Evolutionary conservation across 192 early-diverging fungal species (phyloP), one percentile per base, ranked within the genome.

Genomic region (Rhizophagus clarus): DNA sequence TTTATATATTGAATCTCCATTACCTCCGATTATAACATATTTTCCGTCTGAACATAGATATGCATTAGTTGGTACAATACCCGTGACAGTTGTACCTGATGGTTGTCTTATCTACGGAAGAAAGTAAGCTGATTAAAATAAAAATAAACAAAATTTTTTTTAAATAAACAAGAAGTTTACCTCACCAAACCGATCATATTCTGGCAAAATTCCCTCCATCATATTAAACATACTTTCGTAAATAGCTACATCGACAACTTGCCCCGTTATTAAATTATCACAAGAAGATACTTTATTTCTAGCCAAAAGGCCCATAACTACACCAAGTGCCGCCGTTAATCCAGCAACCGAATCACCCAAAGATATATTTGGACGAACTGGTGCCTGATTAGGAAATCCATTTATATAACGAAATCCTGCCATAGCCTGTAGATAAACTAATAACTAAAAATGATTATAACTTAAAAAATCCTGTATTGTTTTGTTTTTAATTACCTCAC

Each of bases 11-110:
- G 81, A 79, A 76, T 88, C 87, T 11, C 87, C 85, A 60, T 88
- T 88, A 28, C 84, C 87, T 29, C 87, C 87, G 60, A 88, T 88
- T 63, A 88, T 87, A 22, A 88, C 86, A 79, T 86, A 76, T 68
- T 87, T 87, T 22, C 80, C 80, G 70, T 85, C 87, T 26, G 77
- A 77, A 72, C 86, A 87, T 10, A 79, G 84, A 61, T 87, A 88
- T 0, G 83, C 85, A 32, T 87, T 84, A 2, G 85, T 88, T 32
- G 87, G 85, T 20, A 87, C 85, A 74, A 88, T 88, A 28, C 87
- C 87, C 15, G 87, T 88, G 4, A 88, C 81, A 1, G 87, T 88
- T 17, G 85, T 88, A 31, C 87, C 87, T 28, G 87, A 88, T 56
- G 87, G 87, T 72, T 86, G 84, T 32, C 87, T 79, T 72, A 87